These are phyloP conservation scores for Pseudocercospora musae DNA, from an alignment of 2,329 filamentous ascomycete species.

Conservation along the genomic window DNA sequence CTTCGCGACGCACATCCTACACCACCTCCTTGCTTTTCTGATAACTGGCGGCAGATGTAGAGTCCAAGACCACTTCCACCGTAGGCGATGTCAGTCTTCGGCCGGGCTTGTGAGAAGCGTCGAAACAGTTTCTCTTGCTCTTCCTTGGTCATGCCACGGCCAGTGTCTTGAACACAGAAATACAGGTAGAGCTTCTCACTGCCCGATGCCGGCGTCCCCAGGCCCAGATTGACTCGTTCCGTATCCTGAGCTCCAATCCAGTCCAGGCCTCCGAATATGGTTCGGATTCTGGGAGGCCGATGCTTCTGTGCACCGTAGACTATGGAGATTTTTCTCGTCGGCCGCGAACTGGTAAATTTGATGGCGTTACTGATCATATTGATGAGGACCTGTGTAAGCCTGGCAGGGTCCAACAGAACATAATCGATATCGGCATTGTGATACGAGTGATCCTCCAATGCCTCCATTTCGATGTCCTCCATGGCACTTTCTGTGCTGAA, in stretches of 20 bases:
- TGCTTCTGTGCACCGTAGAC: conserved; percentile 7
- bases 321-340: conserved; percentile 9
- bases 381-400: conserved; percentile 25
- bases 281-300: conserved; percentile 4
- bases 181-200: conserved; percentile 32
- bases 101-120: conserved; percentile 65
- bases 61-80: conserved; percentile 69
- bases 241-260: conserved; percentile 3
- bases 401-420: conserved; percentile 22
- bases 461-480: conserved; percentile 31
- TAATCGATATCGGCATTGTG: conserved; percentile 11
- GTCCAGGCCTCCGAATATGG: conserved; percentile 12
- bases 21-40: conserved; percentile 65
- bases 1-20: conserved; percentile 61
- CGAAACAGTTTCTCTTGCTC: conserved; percentile 56
- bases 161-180: conserved; percentile 38
- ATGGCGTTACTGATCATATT: conserved; percentile 15
- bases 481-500: conserved; percentile 39
- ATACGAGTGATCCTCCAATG: conserved; percentile 9
- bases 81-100: conserved; percentile 65
- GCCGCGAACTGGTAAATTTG: conserved; percentile 4
- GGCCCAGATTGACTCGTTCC: not conserved
- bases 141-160: conserved; percentile 38
- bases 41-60: conserved; percentile 66
- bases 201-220: conserved; percentile 15